Evolutionary conservation across 495 filamentous ascomycete species (phyloP), one percentile per base, ranked within the genome.

Genomic region (Penicillium odoratum): DNA sequence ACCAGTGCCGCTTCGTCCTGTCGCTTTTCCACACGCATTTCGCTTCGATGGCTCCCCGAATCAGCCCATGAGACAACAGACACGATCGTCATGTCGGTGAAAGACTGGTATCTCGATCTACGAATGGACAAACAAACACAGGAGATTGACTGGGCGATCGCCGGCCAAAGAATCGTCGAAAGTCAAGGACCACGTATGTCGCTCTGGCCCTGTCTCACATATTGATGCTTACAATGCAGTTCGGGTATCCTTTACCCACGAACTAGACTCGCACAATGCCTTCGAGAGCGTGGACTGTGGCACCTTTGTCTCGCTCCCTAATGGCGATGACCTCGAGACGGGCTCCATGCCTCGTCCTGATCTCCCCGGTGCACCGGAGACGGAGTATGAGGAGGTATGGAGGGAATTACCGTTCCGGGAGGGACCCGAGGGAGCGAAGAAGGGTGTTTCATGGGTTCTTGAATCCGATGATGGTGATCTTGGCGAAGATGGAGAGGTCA

Each of bases 71-170:
- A 78, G 56, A 74, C 67, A 28, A 78, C 74, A 29, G 74, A 78
- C 34, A 78, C 76, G 29, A 62, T 76, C n/a, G 74, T 77, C 55
- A 67, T 78, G 60, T 74, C 74, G 30, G 74, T 78, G 0, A 69
- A 65, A 8, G 70, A 71, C 54, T 78, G 75, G 74, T 77, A 75
- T 43, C 69, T 78, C 1, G 74, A 78, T 56, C 56, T 78, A 9
- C 72, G 76, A 43, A 71, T 78, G 40, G 71, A 74, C 48, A 69
- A 66, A 26, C n/a, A 47, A 21, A 64, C 69, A 0, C 59, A 59
- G 4, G 44, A 53, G 3, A 71, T 77, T 28, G 73, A 76, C 68
- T 77, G 74, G 74, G 74, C 73, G 2, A 76, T 77, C 29, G 73
- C 74, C 2, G 74, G 74, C 21, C 68, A 70, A 51, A 53, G 74